Conservation (phyloP, 192 early-diverging fungal species). For the Mortierella alpina region DNA sequence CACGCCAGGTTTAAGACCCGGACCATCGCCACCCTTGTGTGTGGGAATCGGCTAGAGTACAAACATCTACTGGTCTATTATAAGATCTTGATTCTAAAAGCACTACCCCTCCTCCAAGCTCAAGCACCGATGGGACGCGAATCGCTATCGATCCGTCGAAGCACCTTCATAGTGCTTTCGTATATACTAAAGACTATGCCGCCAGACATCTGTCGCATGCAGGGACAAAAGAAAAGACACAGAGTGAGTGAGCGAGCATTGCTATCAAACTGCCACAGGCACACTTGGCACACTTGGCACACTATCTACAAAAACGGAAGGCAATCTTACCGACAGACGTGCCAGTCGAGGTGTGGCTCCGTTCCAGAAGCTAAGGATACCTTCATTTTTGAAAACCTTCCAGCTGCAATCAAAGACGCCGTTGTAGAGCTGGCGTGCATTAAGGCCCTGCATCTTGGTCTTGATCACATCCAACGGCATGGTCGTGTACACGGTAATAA, state of each 20-base stretch:
- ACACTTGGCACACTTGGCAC: background rate
- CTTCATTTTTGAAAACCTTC: slow-evolving; percentile 80
- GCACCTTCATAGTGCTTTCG: slow-evolving; percentile 67
- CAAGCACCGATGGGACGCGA: slow-evolving; percentile 7
- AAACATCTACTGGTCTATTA: too few relatives aligned
- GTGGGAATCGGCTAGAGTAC: too few relatives aligned
- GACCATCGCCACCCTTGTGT: too few relatives aligned
- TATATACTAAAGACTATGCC: slow-evolving; percentile 90
- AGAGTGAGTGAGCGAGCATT: background rate
- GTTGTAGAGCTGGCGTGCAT: slow-evolving; percentile 74
- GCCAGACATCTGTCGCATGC: slow-evolving; percentile 72
- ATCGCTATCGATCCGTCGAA: slow-evolving; percentile 22
- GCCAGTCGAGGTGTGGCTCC: slow-evolving; percentile 92
- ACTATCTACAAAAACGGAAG: background rate
- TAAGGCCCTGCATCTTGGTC: slow-evolving; percentile 93
- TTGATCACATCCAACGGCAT: slow-evolving; percentile 99
- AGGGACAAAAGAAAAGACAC: slow-evolving; percentile 1
- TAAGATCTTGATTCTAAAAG: too few relatives aligned
- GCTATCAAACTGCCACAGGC: background rate
- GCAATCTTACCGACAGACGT: slow-evolving; percentile 29
- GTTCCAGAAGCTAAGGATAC: slow-evolving; percentile 91
- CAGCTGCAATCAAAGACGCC: slow-evolving; percentile 79
- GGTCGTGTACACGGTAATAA: slow-evolving; percentile 94
- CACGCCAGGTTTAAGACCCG: too few relatives aligned
- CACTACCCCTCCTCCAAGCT: too few relatives aligned